Evolutionary conservation across 768 basidiomycete species (phyloP).

Genomic region (Austroboletus festivus): DNA sequence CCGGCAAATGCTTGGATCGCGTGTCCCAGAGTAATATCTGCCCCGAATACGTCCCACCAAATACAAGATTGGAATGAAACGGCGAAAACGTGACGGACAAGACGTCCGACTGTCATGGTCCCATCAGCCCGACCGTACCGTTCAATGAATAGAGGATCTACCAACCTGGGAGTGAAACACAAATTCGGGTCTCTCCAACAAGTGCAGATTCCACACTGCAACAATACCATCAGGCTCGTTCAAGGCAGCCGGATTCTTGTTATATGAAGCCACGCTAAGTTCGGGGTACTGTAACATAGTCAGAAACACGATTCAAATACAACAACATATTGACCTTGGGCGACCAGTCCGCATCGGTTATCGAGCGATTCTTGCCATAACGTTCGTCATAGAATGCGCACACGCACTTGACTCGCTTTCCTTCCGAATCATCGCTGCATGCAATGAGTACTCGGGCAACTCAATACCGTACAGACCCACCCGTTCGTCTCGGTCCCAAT

Average conservation of each 20-base stretch:
- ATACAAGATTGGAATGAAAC: conserved; percentile 95
- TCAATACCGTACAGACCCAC: conserved; percentile 43
- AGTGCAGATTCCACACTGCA: conserved; percentile 95
- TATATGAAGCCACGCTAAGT: conserved; percentile 92
- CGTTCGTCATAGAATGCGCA: conserved; percentile 92
- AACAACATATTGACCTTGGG: conserved; percentile 65
- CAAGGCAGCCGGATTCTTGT: conserved; percentile 90
- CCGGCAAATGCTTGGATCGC: conserved; percentile 91
- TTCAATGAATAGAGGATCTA: conserved; percentile 5
- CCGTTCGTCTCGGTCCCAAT: conserved; percentile 79
- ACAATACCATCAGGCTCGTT: conserved; percentile 98
- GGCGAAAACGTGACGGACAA: conserved; percentile 96
- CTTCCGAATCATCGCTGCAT: conserved; percentile 83
- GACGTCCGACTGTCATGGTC: conserved; percentile 80
- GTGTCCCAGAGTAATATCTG: conserved; percentile 99
- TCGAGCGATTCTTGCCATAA: conserved; percentile 88
- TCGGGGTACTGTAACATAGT: conserved; percentile 75
- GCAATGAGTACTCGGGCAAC: neutral
- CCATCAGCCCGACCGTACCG: conserved; percentile 6
- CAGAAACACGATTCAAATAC: neutral
- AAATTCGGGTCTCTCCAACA: conserved; percentile 94
- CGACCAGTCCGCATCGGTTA: conserved; percentile 97
- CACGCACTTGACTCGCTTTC: conserved; percentile 85
- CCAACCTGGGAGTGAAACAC: conserved; percentile 96
- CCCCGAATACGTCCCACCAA: conserved; percentile 99